phyloP scores from a whole-genome alignment of 2,329 filamentous ascomycete genomes.

The Stachybotrys chlorohalonatus region DNA sequence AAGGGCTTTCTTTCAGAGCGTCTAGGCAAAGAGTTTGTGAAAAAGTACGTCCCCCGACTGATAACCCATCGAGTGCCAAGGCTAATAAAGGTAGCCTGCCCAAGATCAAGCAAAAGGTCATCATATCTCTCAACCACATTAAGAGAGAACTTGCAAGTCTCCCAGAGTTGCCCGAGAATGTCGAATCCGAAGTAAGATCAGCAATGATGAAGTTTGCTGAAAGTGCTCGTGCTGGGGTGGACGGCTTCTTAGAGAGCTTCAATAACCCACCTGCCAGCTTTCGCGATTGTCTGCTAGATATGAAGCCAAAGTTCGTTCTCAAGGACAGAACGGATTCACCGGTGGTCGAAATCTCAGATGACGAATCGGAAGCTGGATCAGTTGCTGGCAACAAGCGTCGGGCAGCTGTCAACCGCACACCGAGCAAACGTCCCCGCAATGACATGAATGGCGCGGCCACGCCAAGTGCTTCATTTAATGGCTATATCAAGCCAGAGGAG shows the following conservation, averaged over 20 bases:
- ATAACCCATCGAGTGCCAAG: background rate
- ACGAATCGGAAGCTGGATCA: conserved; percentile 25
- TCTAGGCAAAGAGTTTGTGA: conserved; percentile 43
- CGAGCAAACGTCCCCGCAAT: conserved; percentile 22
- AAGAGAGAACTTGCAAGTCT: conserved; percentile 45
- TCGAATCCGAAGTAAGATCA: conserved; percentile 55
- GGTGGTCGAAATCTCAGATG: conserved; percentile 28
- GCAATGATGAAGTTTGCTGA: conserved; percentile 50
- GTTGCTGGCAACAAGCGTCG: conserved; percentile 21
- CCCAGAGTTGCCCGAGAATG: conserved; percentile 59
- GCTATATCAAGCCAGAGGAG: conserved; percentile 29
- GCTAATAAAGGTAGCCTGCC: conserved; percentile 31
- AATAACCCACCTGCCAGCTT: conserved; percentile 43
- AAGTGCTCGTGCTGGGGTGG: conserved; percentile 41
- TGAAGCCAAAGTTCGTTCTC: conserved; percentile 39
- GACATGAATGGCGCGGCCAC: background rate
- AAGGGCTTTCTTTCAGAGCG: conserved; percentile 43
- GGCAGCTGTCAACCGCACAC: conserved; percentile 17
- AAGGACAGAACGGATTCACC: conserved; percentile 24
- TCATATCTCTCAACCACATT: conserved; percentile 40
- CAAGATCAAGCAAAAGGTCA: conserved; percentile 43
- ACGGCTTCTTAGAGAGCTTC: conserved; percentile 34
- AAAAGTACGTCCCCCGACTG: conserved; percentile 26
- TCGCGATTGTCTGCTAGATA: conserved; percentile 31
- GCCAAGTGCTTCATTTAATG: background rate